Base-by-base conservation (phyloP, 192 early-diverging fungal genomes). In the Coemansia sp. region DNA sequence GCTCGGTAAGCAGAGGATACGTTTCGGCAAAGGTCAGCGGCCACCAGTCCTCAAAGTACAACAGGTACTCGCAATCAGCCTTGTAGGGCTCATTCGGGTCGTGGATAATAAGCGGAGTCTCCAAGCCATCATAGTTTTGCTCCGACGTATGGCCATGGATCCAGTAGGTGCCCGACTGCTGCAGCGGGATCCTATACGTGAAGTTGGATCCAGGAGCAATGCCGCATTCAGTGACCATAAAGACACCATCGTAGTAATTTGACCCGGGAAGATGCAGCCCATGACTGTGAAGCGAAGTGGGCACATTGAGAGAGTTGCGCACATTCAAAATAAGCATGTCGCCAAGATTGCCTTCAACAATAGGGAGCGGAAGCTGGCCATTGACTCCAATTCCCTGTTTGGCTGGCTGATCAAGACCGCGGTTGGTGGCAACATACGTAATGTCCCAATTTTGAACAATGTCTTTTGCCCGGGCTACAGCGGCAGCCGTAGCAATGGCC, bases 81-180 rank as follows among this genome's bases (percentile, higher is more conserved):
- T 57, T 45, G 52, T 83, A 81, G 18, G 76, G 79, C 37, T 71
- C 47, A 4, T 65, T 40, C 8, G 78, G 75, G 58, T 84, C 72
- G 51, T 86, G 71, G 55, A 93, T 76, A 48, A 90, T 81, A 12
- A 93, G 49, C 11, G 91, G 82, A 2, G 80, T 82, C 53, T 84
- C 82, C 48, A 91, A 66, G 32, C 91, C 91, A 41, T 93, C 91
- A 46, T 87, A 84, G 63, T 93, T 90, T 63, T 91, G 88, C 21
- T 72, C 81, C 32, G 53, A 58, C 31, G 58, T 76, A 60, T 92
- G 90, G 11, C 83, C 77, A 52, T 92, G 90, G 45, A 87, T 84
- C 90, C 90, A 94, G 74, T 82, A 92, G 11, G 89, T 92, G 28
- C 92, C 92, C 34, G 79, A 62, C 54, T 94, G 89, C 54, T 92